phyloP scores from a whole-genome alignment of 2,329 filamentous ascomycete species.

The Colletotrichum zoysiae region DNA sequence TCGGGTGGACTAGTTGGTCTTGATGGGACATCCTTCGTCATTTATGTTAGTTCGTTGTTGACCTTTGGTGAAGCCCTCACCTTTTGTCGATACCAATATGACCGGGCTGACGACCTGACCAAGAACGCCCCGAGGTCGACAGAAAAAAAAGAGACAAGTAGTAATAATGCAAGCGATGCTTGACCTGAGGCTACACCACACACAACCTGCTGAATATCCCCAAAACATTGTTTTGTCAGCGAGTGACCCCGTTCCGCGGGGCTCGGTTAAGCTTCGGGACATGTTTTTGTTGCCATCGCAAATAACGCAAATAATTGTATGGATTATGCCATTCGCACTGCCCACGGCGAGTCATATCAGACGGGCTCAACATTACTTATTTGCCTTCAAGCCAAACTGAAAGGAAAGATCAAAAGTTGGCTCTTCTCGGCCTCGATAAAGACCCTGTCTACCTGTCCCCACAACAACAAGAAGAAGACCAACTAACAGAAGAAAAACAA shows the following conservation, averaged over 20 bases:
- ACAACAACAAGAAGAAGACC: neutral
- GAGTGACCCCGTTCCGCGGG: neutral
- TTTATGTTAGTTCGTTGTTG: too few relatives aligned
- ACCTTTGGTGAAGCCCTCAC: neutral
- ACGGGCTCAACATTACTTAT: neutral
- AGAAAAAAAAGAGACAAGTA: neutral
- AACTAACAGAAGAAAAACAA: neutral
- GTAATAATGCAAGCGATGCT: too few relatives aligned
- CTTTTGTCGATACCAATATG: neutral
- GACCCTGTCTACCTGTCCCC: neutral
- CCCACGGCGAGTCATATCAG: slow-evolving; percentile 22
- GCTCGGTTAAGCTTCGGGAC: slow-evolving; percentile 37
- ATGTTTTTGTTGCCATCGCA: neutral
- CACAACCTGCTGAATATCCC: neutral
- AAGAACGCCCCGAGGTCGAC: neutral
- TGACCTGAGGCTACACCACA: neutral
- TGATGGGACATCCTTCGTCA: too few relatives aligned
- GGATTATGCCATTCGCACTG: slow-evolving; percentile 29
- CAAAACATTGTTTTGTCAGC: neutral
- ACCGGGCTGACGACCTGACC: neutral
- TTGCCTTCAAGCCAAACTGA: neutral
- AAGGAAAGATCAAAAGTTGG: neutral
- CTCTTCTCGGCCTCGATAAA: neutral
- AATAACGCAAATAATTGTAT: slow-evolving; percentile 34
- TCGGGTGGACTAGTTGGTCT: neutral